Evolutionary conservation across 2,329 filamentous ascomycete genomes (phyloP), one percentile per base, ranked within the genome.

Genomic region (Fusarium clavum): DNA sequence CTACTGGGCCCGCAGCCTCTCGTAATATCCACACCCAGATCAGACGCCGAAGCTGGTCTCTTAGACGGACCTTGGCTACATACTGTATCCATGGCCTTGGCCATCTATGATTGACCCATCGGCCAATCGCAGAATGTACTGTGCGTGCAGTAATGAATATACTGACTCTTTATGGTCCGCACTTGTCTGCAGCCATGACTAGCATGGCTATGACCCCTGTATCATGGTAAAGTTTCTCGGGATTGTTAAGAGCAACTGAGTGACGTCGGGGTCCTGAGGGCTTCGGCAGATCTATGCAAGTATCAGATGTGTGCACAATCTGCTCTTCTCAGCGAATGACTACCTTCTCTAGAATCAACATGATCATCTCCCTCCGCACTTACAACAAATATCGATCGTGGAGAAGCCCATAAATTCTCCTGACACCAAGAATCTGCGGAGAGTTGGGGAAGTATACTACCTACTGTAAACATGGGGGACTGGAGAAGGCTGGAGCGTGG

Each of bases 1-100:
- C 29, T 46, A 61, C 60, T 71, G 59, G 67, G 41, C 40, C 70
- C 61, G 73, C 52, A 61, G 48, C 51, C 44, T 62, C 34, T 51
- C 29, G 40, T 45, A 40, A 51, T 65, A 67, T 62, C 62, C 56
- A 64, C 72, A 67, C 61, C 56, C 60, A 59, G 58, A 34, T 25
- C n/a, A 55, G 24, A 30, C 32, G 22, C 38, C 34, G n/a, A 63
- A 63, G 41, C 41, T 63, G 58, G 43, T 16, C 29, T 41, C 44
- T 27, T 20, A 45, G 24, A 52, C 44, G 47, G 59, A 38, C 52
- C 51, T 55, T 66, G 60, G 62, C 38, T 48, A 27, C 25, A n/a
- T 18, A 24, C 24, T 24, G 24, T 24, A 30, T 44, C 38, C 52
- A 51, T 60, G 51, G 22, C 14, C 64, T 54, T 66, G 65, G 52